Evolutionary conservation across 768 basidiomycete genomes (phyloP), one percentile per base, ranked within the genome.

Genomic region (Clathrus columnatus): DNA sequence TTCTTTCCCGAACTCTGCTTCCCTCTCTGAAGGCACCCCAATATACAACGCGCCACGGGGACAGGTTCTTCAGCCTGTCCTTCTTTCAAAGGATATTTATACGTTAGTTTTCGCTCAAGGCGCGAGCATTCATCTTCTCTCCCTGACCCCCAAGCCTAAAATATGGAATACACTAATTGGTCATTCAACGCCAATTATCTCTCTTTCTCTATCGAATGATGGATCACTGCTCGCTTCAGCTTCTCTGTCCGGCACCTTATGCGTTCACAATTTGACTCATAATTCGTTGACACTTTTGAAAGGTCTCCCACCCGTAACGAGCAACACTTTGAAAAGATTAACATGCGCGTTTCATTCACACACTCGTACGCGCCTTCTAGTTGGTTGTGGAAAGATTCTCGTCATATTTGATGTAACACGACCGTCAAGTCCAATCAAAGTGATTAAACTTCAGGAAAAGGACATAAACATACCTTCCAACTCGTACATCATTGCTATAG

Each of bases 341-440:
- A 43, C 44, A 30, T 81, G 82, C 55, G 65, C 70, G 24, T 88
- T 88, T 60, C 84, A 87, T 61, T 73, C 76, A 10, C 82, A 87
- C 64, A 68, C 73, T 1, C 78, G 79, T n/a, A 80, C 80, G 6
- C 73, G 75, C 14, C 14, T 36, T 2, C 68, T 89, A 2, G 68
- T 89, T 3, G 75, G 75, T 2, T 62, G 73, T 17, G 79, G 78
- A 0, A 70, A 70, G 44, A 75, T 80, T 43, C 58, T 90, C 2
- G 60, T 79, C 18, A 70, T 87, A 18, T 90, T 82, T 57, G 86
- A 88, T 60, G 45, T 26, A 6, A 77, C 76, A 1, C 76, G 78
- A 11, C 77, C 82, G 7, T 77, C 80, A 20, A 69, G 70, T 5
- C 82, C 85, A 8, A 49, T 72, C 24, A 86, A 82, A 65, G 69